Evolutionary conservation across 257 asterid species (phyloP).

Genomic region (Solanum pimpinellifolium): DNA sequence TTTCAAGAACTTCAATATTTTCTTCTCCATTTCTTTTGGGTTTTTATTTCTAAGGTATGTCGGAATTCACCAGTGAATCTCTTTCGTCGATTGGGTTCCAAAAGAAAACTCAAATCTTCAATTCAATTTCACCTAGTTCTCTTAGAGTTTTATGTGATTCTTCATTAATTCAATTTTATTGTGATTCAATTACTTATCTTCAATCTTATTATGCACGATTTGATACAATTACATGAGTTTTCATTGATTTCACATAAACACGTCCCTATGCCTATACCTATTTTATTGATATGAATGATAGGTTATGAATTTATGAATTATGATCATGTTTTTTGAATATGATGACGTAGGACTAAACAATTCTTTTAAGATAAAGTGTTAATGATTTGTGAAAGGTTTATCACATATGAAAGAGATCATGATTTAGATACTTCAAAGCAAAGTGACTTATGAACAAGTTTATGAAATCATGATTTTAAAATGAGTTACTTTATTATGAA

Average conservation of each 20-base stretch:
- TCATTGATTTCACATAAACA: not conserved
- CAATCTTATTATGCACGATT: not conserved
- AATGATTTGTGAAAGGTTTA: not conserved
- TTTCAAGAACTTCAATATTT: too few species aligned
- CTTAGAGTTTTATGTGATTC: not conserved
- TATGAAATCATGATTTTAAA: not conserved
- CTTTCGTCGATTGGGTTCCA: not conserved
- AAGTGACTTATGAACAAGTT: not conserved
- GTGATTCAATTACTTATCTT: not conserved
- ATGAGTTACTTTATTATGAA: not conserved
- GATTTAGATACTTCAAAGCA: not conserved
- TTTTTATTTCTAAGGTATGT: not conserved
- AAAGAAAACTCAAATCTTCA: not conserved
- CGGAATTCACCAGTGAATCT: not conserved
- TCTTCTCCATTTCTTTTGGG: not conserved
- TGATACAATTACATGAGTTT: not conserved
- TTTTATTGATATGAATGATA: not conserved
- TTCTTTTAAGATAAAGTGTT: not conserved
- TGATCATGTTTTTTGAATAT: not conserved
- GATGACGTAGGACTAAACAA: not conserved
- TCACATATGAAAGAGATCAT: not conserved
- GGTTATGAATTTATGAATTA: not conserved
- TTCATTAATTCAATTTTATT: too few species aligned
- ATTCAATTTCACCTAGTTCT: not conserved
- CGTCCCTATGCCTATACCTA: not conserved